A percentile compares a stretch with the other conserved stretches of the same genome.
Conservation (phyloP, 2,329 filamentous ascomycete genomes). For the Fusarium palustre region DNA sequence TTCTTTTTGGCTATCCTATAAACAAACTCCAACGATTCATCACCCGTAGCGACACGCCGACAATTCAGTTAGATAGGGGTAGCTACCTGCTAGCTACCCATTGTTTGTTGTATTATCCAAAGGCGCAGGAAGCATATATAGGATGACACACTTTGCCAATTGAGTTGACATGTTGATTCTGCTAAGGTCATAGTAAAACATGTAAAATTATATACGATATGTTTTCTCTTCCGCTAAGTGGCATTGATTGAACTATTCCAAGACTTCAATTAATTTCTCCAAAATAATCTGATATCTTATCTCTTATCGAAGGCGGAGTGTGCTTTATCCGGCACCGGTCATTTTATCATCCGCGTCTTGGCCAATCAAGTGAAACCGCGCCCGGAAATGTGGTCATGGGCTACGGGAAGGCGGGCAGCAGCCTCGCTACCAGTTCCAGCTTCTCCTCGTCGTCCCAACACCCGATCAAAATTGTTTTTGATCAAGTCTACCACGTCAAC, state of each 20-base stretch:
- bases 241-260: background rate
- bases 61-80: background rate
- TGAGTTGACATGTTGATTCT: no score
- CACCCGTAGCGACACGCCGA: background rate
- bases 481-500: slow-evolving; percentile 20
- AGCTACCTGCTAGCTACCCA: no score
- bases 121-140: background rate
- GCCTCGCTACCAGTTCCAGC: slow-evolving; percentile 48
- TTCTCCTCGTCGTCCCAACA: slow-evolving; percentile 45
- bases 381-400: slow-evolving; percentile 49
- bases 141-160: background rate
- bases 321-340: slow-evolving; percentile 39
- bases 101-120: background rate
- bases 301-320: slow-evolving; percentile 4
- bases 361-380: slow-evolving; percentile 37
- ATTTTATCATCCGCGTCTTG: slow-evolving; percentile 38
- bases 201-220: background rate
- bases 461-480: slow-evolving; percentile 41
- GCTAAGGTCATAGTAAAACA: background rate
- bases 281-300: slow-evolving; percentile 8
- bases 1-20: fast-evolving
- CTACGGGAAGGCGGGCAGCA: slow-evolving; percentile 48
- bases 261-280: background rate
- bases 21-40: background rate
- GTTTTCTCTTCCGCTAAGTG: background rate